Evolutionary conservation across 495 filamentous ascomycete species (phyloP).

Genomic region (Aspergillus campestris): DNA sequence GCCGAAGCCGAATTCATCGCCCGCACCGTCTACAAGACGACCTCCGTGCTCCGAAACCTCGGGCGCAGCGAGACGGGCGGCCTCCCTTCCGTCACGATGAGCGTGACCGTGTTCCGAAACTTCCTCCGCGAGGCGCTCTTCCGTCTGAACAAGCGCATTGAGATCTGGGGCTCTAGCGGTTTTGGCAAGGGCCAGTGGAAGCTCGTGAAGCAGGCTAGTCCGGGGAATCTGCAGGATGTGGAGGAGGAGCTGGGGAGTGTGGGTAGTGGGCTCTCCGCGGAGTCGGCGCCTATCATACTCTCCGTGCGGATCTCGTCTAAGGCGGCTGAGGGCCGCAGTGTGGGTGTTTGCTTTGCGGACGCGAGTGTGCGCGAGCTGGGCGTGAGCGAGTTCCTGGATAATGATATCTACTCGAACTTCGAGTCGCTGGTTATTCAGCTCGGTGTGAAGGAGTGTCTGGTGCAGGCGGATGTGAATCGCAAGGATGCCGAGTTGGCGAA

Average conservation of each 20-base stretch:
- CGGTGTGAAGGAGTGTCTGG: constrained; percentile 86
- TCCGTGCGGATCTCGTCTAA: constrained; percentile 88
- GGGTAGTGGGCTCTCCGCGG: constrained; percentile 49
- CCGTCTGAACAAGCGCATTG: constrained; percentile 78
- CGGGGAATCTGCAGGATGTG: constrained; percentile 92
- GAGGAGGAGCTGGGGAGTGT: constrained; percentile 82
- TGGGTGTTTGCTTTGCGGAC: constrained; percentile 97
- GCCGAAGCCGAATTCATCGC: constrained; percentile 92
- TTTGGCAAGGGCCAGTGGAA: constrained; percentile 80
- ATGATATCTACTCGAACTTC: constrained; percentile 96
- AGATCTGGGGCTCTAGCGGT: constrained; percentile 70
- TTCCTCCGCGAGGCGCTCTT: constrained; percentile 94
- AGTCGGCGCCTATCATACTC: constrained; percentile 85
- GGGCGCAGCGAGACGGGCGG: constrained; percentile 74
- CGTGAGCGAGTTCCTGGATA: constrained; percentile 96
- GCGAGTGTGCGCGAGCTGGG: constrained; percentile 92
- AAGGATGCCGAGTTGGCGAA: constrained; percentile 89
- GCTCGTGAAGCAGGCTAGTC: constrained; percentile 80
- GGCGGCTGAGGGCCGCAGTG: constrained; percentile 73
- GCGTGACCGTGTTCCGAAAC: constrained; percentile 85
- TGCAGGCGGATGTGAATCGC: constrained; percentile 64
- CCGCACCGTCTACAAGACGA: constrained; percentile 92
- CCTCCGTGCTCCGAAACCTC: constrained; percentile 84
- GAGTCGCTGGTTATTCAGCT: constrained; percentile 94
- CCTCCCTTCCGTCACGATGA: constrained; percentile 88